Base-by-base conservation (phyloP, 176 grass and related monocot species). In the Urochloa ruziziensis region DNA sequence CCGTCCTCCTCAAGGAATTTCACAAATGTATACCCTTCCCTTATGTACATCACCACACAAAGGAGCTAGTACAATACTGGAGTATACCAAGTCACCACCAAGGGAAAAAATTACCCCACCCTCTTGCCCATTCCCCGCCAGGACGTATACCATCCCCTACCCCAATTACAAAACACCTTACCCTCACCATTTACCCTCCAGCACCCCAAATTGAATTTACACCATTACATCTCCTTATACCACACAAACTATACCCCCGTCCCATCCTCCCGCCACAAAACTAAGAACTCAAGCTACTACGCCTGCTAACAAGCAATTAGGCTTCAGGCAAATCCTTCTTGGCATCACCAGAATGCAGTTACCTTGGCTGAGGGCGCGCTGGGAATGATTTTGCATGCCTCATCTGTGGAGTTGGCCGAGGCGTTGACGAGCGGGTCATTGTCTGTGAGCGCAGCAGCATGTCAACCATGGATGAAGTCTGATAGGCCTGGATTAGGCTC, bases 401-500 rank as follows among this genome's bases (percentile, higher is more conserved):
- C 73, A 97, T 97, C 77, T 85, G 77, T 4, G 84, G 83, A 65
- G 62, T 75, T 28, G 54, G 79, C 27, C 43, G 73, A 44, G 44
- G 80, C 52, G 57, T 74, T 2, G 77, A 44, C 10, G 88, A 80
- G 49, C 62, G 86, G 21, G 62, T 94, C 86, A 94, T 80, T 33
- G 92, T 94, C 80, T 94, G 92, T 4, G 94, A 97, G 8, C 86
- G 90, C 73, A 92, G 81, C 70, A 97, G 85, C 94, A 97, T 97
- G 75, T 94, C 94, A 0, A 85, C 90, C 94, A 97, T 97, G 25
- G 94, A 94, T 27, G 88, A 73, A 6, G 94, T 97, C 82, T 97
- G 95, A 74, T 97, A 97, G 0, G 94, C 66, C 76, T 94, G 92
- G 75, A 91, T 28, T 16, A 94, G 71, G 73, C 88, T 97, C n/a